Base-by-base conservation (phyloP, 2,329 filamentous ascomycete genomes). In the Elsinoe australis region DNA sequence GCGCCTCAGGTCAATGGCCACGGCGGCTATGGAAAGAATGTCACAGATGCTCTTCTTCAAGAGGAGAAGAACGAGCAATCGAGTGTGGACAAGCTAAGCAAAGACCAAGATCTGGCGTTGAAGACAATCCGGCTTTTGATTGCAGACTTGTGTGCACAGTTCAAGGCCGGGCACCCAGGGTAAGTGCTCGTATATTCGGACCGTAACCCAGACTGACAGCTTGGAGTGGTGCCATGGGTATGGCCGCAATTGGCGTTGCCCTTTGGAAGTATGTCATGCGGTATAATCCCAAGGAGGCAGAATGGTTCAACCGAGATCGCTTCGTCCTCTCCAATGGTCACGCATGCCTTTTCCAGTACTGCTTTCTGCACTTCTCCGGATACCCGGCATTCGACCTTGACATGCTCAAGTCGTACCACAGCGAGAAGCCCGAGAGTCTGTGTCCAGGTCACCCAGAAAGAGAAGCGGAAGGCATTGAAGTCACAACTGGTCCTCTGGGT, bases 131-230 rank as follows among this genome's bases (percentile, higher is more conserved):
- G 81, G 48, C 66, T 75, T 42, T 64, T 85, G 22, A 80, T 85
- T 51, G 79, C 81, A 35, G 82, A 85, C 59, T 64, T 85, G 2
- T 84, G 80, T 56, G 73, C 85, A 59, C 80, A 85, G 54, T 85
- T 83, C 63, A 77, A 77, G 53, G 80, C 80, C 28, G 82, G 82
- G 0, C 82, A 85, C 58, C 81, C 80, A 14, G 81, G 80, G 75
- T 80, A 67, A 55, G 70, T 38, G 32, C 6, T 28, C 9, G 31
- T 19, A 15, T 18, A 29, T 53, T 56, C 36, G 56, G 12, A 18
- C 2, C 29, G 2, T 1, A 9, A 26, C 7, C 3, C 36, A 26
- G 7, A 15, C 21, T 41, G 12, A 41, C 21, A 26, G 3, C n/a
- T 3, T 10, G 8, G 33, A 74, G 72, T 51, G 70, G 71, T 48